Percentiles rank a stretch among this genome's conserved stretches.
These are phyloP conservation scores for Apiospora arundinis DNA, from an alignment of 2,329 filamentous ascomycete species.

Conservation along the genomic window DNA sequence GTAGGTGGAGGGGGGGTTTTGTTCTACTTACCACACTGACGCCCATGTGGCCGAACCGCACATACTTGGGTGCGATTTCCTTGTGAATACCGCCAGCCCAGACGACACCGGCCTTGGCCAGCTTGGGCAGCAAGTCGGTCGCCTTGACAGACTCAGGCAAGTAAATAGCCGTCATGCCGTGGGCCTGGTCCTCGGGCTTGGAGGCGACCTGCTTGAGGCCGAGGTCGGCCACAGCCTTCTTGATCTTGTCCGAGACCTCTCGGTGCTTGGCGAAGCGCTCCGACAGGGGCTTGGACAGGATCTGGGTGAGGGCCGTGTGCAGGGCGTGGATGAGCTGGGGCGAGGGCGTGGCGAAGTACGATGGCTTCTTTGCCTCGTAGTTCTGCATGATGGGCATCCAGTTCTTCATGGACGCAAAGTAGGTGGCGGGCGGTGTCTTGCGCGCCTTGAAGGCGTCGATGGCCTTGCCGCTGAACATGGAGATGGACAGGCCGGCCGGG, in stretches of 20 bases:
- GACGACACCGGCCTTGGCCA: slow-evolving; percentile 86
- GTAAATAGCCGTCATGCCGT: slow-evolving; percentile 98
- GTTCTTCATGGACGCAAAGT: slow-evolving; percentile 97
- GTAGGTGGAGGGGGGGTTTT: background rate
- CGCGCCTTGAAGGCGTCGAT: slow-evolving; percentile 81
- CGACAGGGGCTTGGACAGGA: slow-evolving; percentile 78
- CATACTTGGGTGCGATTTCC: slow-evolving; percentile 91
- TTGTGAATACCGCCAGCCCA: slow-evolving; percentile 97
- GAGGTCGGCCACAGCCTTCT: slow-evolving; percentile 79
- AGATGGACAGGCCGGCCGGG: slow-evolving; percentile 91
- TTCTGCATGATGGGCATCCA: slow-evolving; percentile 99
- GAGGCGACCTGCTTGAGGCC: slow-evolving; percentile 87
- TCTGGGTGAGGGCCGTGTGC: slow-evolving; percentile 86
- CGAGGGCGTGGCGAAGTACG: slow-evolving; percentile 96
- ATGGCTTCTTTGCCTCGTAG: slow-evolving; percentile 96
- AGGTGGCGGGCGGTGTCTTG: slow-evolving; percentile 82
- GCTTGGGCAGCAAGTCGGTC: slow-evolving; percentile 82
- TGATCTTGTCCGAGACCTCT: slow-evolving; percentile 81
- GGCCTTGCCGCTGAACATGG: slow-evolving; percentile 90
- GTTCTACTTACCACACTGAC: slow-evolving; percentile 74
- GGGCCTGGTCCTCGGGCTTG: slow-evolving; percentile 89
- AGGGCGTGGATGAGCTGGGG: slow-evolving; percentile 93
- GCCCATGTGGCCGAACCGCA: slow-evolving; percentile 97
- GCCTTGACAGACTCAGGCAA: slow-evolving; percentile 84
- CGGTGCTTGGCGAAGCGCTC: slow-evolving; percentile 85